Evolutionary conservation across 352 stramenopile species (phyloP).

Genomic region (Globisporangium cystogenes): DNA sequence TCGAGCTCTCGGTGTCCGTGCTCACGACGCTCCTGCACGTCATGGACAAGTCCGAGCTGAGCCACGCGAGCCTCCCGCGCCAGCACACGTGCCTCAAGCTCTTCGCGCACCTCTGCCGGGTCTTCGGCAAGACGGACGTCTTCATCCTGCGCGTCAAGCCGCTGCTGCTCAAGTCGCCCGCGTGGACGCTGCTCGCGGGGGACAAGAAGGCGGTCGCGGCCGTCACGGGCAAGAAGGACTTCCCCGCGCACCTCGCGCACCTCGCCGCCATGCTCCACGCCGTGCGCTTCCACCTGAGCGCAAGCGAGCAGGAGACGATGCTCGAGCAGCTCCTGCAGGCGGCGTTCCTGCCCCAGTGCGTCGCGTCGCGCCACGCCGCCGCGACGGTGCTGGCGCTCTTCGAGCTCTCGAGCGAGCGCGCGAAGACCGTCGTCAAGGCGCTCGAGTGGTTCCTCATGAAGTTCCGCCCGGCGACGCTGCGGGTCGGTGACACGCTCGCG

Average conservation of each 20-base stretch:
- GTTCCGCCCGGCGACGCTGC: constrained; percentile 37
- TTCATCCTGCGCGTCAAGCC: constrained; percentile 29
- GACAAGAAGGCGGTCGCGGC: constrained; percentile 43
- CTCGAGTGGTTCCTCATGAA: constrained; percentile 51
- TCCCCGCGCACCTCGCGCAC: constrained; percentile 39
- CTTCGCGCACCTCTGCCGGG: constrained; percentile 48
- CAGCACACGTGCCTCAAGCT: constrained; percentile 50
- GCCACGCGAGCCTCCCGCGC: constrained; percentile 35
- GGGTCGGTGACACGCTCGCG: constrained; percentile 49
- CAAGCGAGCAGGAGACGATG: constrained; percentile 22
- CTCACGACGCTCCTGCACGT: constrained; percentile 37
- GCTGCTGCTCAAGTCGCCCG: constrained; percentile 48
- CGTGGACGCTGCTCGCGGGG: constrained; percentile 30
- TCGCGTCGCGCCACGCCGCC: constrained; percentile 52
- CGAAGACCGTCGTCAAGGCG: constrained; percentile 31
- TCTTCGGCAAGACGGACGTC: constrained; percentile 43
- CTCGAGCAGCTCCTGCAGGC: constrained; percentile 53
- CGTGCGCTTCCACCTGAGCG: constrained; percentile 44
- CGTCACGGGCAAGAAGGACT: constrained; percentile 47
- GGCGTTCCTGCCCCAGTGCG: constrained; percentile 38
- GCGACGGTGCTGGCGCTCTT: constrained; percentile 51
- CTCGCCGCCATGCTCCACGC: constrained; percentile 47
- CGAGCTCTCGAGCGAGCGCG: constrained; percentile 26
- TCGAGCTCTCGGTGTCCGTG: constrained; percentile 37
- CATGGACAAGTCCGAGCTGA: constrained; percentile 46